Conservation (phyloP, 345 rosid genomes). For the Salix exigua region DNA sequence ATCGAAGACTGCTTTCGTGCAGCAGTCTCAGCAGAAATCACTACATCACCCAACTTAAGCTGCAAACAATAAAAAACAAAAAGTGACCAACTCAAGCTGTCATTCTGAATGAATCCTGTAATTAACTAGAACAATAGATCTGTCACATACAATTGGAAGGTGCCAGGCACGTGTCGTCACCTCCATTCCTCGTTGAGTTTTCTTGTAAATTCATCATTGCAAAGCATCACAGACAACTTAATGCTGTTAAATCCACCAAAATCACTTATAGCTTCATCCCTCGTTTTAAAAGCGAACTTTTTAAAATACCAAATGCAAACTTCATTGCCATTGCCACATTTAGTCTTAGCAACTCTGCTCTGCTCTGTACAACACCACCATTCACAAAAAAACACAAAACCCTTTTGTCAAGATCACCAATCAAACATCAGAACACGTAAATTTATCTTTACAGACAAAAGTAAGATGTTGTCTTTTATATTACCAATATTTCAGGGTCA, state of each 20-base stretch:
- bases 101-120: neutral
- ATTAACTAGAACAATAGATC: neutral
- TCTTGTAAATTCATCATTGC: conserved; percentile 74
- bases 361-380: conserved; percentile 40
- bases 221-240: conserved; percentile 79
- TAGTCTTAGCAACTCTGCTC: conserved; percentile 79
- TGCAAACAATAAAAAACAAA: conserved; percentile 27
- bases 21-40: conserved; percentile 90
- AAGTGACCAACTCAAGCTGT: neutral
- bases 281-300: conserved; percentile 58
- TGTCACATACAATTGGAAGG: conserved; percentile 68
- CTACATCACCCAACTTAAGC: conserved; percentile 98
- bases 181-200: conserved; percentile 95
- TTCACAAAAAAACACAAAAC: neutral
- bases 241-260: conserved; percentile 65
- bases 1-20: conserved; percentile 75
- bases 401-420: neutral
- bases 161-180: conserved; percentile 71
- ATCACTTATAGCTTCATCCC: conserved; percentile 64
- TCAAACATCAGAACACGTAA: neutral
- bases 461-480: neutral
- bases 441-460: neutral
- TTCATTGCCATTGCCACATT: conserved; percentile 87
- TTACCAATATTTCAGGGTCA: conserved; percentile 77
- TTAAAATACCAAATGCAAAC: conserved; percentile 62